These are phyloP conservation scores for Gymnopus androsaceus DNA, from an alignment of 1,284 basidiomycete species.

Conservation along the genomic window DNA sequence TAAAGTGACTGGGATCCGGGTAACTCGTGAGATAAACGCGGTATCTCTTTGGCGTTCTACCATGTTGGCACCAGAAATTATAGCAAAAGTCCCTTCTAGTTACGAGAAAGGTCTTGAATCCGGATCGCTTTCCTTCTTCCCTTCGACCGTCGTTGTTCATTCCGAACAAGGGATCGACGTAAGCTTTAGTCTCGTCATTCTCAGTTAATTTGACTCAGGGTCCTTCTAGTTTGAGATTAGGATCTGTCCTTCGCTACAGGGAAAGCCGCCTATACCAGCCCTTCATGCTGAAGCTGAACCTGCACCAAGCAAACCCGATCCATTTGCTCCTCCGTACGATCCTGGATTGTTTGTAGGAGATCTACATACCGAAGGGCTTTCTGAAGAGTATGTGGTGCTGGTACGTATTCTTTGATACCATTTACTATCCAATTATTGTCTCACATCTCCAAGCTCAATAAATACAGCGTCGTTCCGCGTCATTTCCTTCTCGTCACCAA, in stretches of 20 bases:
- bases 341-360: conserved; percentile 74
- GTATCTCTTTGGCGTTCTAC: background rate
- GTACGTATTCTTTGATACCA: conserved; percentile 45
- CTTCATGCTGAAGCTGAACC: conserved; percentile 34
- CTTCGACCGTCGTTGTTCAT: conserved; percentile 64
- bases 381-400: conserved; percentile 70
- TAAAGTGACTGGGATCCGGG: background rate
- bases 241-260: conserved; percentile 77
- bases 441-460: conserved; percentile 65
- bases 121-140: conserved; percentile 77
- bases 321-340: conserved; percentile 82
- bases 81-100: conserved; percentile 56
- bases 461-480: conserved; percentile 78
- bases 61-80: conserved; percentile 52
- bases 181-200: conserved; percentile 20
- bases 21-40: background rate
- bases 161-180: conserved; percentile 67
- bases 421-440: background rate
- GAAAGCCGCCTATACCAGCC: conserved; percentile 64
- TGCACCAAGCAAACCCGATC: conserved; percentile 49
- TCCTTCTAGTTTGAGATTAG: conserved; percentile 73
- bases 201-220: background rate
- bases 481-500: conserved; percentile 84
- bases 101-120: conserved; percentile 65
- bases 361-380: conserved; percentile 50